A percentile compares a stretch with the other conserved stretches of the same genome.
These are phyloP conservation scores for Candida lessepsii DNA, from an alignment of 805 yeast genomes.

Conservation along the genomic window DNA sequence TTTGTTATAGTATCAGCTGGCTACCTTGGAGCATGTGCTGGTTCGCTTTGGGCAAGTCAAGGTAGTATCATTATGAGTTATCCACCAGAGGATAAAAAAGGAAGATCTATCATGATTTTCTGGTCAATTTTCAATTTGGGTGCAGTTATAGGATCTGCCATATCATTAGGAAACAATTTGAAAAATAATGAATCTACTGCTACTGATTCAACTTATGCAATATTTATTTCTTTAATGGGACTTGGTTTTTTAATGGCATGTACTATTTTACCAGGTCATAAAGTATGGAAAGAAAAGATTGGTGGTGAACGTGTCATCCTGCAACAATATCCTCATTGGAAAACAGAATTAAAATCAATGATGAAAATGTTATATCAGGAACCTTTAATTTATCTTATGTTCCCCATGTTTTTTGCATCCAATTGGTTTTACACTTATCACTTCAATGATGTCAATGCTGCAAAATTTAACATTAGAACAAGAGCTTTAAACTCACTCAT, in stretches of 20 bases:
- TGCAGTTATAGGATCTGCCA: conserved; percentile 56
- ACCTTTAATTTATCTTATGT: conserved; percentile 45
- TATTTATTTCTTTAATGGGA: conserved; percentile 51
- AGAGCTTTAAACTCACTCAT: conserved; percentile 58
- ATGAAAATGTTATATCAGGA: conserved; percentile 13
- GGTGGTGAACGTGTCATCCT: conserved; percentile 29
- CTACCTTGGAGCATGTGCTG: conserved; percentile 54
- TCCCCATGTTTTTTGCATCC: conserved; percentile 63
- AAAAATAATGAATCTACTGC: conserved; percentile 36
- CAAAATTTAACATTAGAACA: conserved; percentile 55
- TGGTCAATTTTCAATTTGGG: conserved; percentile 64
- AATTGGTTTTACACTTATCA: conserved; percentile 69
- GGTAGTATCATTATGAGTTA: conserved; percentile 56
- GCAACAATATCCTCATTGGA: conserved; percentile 46
- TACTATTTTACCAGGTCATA: conserved; percentile 43
- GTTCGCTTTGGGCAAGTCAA: conserved; percentile 57
- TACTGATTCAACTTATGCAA: conserved; percentile 52
- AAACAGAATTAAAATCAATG: conserved; percentile 35
- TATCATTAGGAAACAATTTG: conserved; percentile 54
- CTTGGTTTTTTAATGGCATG: conserved; percentile 46
- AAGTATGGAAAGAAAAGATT: conserved; percentile 14
- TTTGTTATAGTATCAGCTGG: conserved; percentile 58
- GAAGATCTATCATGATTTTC: conserved; percentile 52
- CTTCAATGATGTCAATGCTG: conserved; percentile 55
- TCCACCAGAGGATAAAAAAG: conserved; percentile 52